phyloP scores from a whole-genome alignment of 2,329 filamentous ascomycete genomes.

The Neonectria neomacrospora region DNA sequence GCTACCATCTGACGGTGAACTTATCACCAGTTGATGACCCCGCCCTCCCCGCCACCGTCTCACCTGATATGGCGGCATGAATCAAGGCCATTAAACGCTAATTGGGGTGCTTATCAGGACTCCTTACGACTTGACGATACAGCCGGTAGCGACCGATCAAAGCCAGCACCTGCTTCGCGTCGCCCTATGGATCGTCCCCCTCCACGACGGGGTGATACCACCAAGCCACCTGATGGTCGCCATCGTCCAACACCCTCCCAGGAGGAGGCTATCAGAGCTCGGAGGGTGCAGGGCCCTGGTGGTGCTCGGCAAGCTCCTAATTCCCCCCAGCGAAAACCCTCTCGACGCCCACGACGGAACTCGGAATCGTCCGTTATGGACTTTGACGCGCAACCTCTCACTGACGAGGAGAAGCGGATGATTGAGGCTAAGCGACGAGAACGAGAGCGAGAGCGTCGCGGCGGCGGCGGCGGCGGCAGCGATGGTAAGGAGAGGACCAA shows the following conservation, averaged over 20 bases:
- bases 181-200: slow-evolving; percentile 48
- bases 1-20: not conserved
- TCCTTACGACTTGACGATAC: slow-evolving; percentile 75
- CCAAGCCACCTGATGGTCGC: slow-evolving; percentile 54
- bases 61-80: not conserved
- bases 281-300: slow-evolving; percentile 52
- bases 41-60: not conserved
- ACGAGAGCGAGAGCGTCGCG: slow-evolving; percentile 37
- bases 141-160: slow-evolving; percentile 51
- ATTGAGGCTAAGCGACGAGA: slow-evolving; percentile 51
- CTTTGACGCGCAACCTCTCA: slow-evolving; percentile 65
- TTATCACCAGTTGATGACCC: not conserved
- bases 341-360: slow-evolving; percentile 74
- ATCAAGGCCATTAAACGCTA: slow-evolving; percentile 7
- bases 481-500: slow-evolving; percentile 60
- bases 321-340: slow-evolving; percentile 55
- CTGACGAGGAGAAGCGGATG: slow-evolving; percentile 61
- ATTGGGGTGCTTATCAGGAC: slow-evolving; percentile 59
- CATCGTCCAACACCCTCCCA: slow-evolving; percentile 74
- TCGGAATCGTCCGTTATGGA: slow-evolving; percentile 82
- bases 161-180: slow-evolving; percentile 54
- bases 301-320: slow-evolving; percentile 47
- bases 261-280: slow-evolving; percentile 70
- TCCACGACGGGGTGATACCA: slow-evolving; percentile 55
- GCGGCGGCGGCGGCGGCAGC: slow-evolving; percentile 34